Base-by-base conservation (phyloP, 495 filamentous ascomycete species). In the Trichoderma reesei region DNA sequence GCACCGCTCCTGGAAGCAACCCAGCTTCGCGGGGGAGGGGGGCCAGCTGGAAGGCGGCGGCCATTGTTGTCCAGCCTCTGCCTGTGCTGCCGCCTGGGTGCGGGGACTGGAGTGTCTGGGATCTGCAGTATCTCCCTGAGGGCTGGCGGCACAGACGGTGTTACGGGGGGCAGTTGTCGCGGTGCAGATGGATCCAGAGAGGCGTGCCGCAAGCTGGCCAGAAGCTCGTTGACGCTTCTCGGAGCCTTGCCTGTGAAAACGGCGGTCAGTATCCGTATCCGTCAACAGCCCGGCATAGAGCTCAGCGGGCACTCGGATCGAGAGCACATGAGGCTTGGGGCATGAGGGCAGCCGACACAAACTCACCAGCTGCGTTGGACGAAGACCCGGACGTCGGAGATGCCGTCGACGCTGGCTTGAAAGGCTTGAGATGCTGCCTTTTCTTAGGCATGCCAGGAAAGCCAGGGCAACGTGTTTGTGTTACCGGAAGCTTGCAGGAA, bases 1-100 rank as follows among this genome's bases (percentile, higher is more conserved):
- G 16, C 36, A 34, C 59, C 18, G 59, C 31, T 41, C 36, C 39
- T 38, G 18, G 38, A 39, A 33, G 41, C 16, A 31, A 88, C 68
- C 90, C 90, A 94, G 68, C 88, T 91, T 37, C 77, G 78, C 2
- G 90, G 90, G 20, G 89, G 78, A 9, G 88, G 81, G 4, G 90
- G 90, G 0, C 90, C 90, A 1, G 88, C 75, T 0, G 83, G 82
- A 16, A 78, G 71, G 64, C 84, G 79, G 65, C 75, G 63, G 37
- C 80, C 79, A 46, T 66, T 64, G 70, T 68, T 73, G 72, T 73
- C 77, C 63, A 69, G 69, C 36, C 80, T 74, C 61, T 71, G 69
- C 62, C 61, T 41, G 16, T 18, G 38, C 38, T 78, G 79, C 31
- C 79, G 78, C 54, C 88, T 85, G 39, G 88, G 88, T 16, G 75